These are phyloP conservation scores for Tetradesmus obliquus DNA, from an alignment of 139 green algal species.

Conservation along the genomic window DNA sequence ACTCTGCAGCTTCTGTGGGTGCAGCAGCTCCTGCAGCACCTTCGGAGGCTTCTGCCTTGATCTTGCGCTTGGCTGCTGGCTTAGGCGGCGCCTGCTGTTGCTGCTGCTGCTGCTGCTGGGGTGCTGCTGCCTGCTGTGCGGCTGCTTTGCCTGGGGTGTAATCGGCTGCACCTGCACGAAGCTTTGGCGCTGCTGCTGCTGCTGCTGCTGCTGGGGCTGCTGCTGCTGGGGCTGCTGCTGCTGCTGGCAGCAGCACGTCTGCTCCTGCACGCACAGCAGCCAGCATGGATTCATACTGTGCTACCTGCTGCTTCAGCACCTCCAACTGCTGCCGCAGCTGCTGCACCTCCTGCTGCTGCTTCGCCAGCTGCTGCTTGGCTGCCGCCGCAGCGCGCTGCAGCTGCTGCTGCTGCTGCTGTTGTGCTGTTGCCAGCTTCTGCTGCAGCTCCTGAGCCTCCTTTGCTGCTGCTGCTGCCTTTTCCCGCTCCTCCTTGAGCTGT, in stretches of 20 bases:
- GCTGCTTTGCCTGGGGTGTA: background rate
- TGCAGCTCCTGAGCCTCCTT: background rate
- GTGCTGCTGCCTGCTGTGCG: background rate
- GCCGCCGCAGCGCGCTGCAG: background rate
- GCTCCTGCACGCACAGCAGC: background rate
- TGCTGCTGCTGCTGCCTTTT: background rate
- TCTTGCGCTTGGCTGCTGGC: constrained; percentile 17
- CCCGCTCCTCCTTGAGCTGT: constrained; percentile 8
- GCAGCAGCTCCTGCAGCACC: background rate
- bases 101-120: constrained; percentile 22
- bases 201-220: background rate
- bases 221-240: constrained; percentile 15
- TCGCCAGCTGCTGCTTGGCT: constrained; percentile 10
- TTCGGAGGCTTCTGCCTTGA: background rate
- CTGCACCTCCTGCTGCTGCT: constrained; percentile 26
- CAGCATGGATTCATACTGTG: constrained; percentile 7
- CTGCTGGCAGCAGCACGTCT: background rate
- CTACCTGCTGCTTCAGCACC: constrained; percentile 10
- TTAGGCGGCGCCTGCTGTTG: background rate
- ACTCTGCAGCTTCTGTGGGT: background rate
- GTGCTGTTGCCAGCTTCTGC: background rate
- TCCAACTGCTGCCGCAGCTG: background rate
- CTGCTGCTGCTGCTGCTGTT: constrained; percentile 16
- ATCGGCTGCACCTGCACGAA: background rate
- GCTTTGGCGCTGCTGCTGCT: background rate